Evolutionary conservation across 1,139 yeast genomes (phyloP), one percentile per base, ranked within the genome.

Genomic region (Geotrichum carabidarum): DNA sequence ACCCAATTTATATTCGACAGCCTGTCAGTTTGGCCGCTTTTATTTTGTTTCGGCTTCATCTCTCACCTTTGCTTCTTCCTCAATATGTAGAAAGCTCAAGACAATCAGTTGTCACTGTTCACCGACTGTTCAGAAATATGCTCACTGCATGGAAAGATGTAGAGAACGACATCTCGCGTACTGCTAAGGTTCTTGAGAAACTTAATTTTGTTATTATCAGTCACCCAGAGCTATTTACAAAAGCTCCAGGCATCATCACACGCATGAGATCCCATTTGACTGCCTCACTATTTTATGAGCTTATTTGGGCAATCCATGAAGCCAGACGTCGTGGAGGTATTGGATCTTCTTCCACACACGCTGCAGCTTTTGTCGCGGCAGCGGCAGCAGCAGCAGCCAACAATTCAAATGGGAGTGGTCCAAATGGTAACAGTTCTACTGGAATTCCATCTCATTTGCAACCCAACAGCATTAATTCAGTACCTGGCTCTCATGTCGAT

Each of bases 221-320:
- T 0, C 90, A 88, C 64, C 96, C 98, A 0, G 93, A 89, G 57
- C 76, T 91, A 12, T 85, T 88, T 64, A 78, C 81, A 1, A 80
- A 80, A 51, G 75, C 79, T 6, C 81, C 80, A 30, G 90, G 94
- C 15, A 86, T 91, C 35, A 86, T 91, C 49, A 80, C 88, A 1
- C 77, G 94, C 56, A 91, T 90, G 95, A 78, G 97, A 64, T 87
- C 96, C 0, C 98, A 91, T 71, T 75, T 91, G 63, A 87, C 96
- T 0, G 96, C 95, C 0, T 89, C 96, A 0, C 72, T 91, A 55
- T 91, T 91, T 65, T 91, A 91, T 68, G 98, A 91, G 70, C 77
- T 91, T 56, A 93, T 91, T 17, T 90, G 96, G 93, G 87, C 95
- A 67, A 87, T 91, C 50, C 97, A 91, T 69, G 97, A 91, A 67